A percentile compares a stretch with the other conserved stretches of the same genome.
Conservation (phyloP, 2,329 filamentous ascomycete genomes). For the Aspergillus awamori region DNA sequence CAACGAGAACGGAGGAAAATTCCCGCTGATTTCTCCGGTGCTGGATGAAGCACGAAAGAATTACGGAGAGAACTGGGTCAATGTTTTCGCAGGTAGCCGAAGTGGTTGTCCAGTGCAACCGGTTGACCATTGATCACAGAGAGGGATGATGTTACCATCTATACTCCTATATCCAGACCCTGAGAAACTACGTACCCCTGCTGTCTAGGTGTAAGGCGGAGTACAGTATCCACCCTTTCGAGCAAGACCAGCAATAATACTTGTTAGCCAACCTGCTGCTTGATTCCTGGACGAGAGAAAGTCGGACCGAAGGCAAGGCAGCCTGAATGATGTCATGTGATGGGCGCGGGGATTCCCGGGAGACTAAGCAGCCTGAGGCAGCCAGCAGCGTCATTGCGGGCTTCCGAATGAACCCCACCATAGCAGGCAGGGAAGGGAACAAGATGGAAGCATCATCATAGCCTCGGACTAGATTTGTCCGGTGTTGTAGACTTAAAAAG, state of each 20-base stretch:
- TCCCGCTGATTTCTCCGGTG: slow-evolving; percentile 25
- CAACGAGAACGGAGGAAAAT: slow-evolving; percentile 17
- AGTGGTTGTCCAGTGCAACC: not conserved
- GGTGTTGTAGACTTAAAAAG: not conserved
- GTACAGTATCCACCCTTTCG: not conserved
- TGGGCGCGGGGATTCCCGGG: slow-evolving; percentile 29
- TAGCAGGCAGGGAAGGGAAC: not conserved
- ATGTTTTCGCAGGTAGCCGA: slow-evolving; percentile 17
- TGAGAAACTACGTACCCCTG: not conserved
- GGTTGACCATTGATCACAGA: not conserved
- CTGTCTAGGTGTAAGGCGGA: not conserved
- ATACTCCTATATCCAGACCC: not conserved
- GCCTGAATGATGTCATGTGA: slow-evolving; percentile 30
- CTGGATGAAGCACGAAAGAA: slow-evolving; percentile 31
- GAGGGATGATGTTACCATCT: not conserved
- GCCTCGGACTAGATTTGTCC: slow-evolving; percentile 9
- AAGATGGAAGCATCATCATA: slow-evolving; percentile 12
- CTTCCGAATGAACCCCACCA: slow-evolving; percentile 21
- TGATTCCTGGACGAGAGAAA: not conserved
- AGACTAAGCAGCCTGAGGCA: slow-evolving; percentile 22
- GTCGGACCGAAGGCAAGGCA: slow-evolving; percentile 6
- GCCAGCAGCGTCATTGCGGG: slow-evolving; percentile 21
- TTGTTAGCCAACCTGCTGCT: not conserved
- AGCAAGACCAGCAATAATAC: not conserved
- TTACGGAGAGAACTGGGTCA: slow-evolving; percentile 26